phyloP scores from a whole-genome alignment of 768 basidiomycete genomes.

The Rhizopogon rudus region DNA sequence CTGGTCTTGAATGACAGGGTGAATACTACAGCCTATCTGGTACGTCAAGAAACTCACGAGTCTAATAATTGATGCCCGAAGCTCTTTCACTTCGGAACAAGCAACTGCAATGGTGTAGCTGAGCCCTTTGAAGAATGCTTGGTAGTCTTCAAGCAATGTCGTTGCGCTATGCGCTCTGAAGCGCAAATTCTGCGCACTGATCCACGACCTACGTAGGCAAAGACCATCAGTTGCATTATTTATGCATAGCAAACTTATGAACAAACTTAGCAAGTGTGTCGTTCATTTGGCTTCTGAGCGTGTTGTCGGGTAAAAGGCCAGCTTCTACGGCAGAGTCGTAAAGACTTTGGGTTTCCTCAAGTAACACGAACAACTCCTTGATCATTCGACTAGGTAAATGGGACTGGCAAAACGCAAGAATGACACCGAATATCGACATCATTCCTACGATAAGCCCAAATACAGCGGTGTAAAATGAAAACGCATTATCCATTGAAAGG shows the following conservation, averaged over 20 bases:
- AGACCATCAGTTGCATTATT: not conserved
- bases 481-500: no score
- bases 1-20: not conserved
- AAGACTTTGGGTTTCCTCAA: not conserved
- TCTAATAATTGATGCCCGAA: not conserved
- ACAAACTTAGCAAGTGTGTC: not conserved
- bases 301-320: not conserved
- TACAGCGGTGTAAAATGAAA: not conserved
- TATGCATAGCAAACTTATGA: not conserved
- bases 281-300: not conserved
- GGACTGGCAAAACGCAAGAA: not conserved
- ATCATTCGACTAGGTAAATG: not conserved
- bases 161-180: not conserved
- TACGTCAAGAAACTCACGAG: not conserved
- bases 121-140: not conserved
- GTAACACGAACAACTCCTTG: not conserved
- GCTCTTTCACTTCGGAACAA: not conserved
- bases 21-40: not conserved
- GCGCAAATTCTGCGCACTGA: not conserved
- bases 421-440: not conserved
- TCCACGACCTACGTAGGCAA: not conserved
- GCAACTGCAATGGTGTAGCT: not conserved
- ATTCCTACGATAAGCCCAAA: not conserved
- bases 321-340: not conserved
- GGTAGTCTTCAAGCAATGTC: not conserved